Evolutionary conservation across 108 stramenopile genomes (phyloP), one percentile per base, ranked within the genome.

Genomic region (Bacterosira constricta): DNA sequence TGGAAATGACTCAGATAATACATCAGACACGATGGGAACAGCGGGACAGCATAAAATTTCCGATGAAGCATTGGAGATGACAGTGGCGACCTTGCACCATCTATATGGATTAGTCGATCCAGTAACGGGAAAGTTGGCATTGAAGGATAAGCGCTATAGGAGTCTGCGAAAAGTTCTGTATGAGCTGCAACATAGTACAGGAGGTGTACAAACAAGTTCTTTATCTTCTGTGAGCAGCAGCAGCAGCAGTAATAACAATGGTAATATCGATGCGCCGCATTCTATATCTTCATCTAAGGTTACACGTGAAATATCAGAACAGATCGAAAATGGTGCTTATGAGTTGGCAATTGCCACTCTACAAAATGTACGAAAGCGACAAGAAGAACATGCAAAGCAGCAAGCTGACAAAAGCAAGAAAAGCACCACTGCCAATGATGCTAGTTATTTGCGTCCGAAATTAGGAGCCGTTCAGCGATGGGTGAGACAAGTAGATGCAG

Each of bases 401-500:
- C 45, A 21, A 18, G 15, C 26, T 50, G 20, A 5, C 9, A 8
- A 29, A 23, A 7, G 13, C 13, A 52, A 9, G 29, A 30, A 30
- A 1, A 9, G 12, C 31, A 47, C 36, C n/a, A 29, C 42, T 41
- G 15, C 6, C 21, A 4, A 35, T 49, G 42, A 39, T 41, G 15
- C 6, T 35, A 4, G 20, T 49, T 39, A 32, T 18, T 55, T 46
- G 11, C 55, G 68, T 31, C 75, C 75, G 29, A 76, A 76, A 29
- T 50, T 76, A 9, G 75, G 75, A 37, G 59, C 75, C 1, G 36
- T 76, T 7, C 75, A 76, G 39, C 27, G 75, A 7, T 76, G 75
- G 75, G 75, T 76, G 2, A 38, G 69, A 15, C 49, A 71, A 51
- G 13, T 69, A n/a, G 75, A 71, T 71, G 75, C 68, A 20, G 75